Evolutionary conservation across 805 yeast species (phyloP).

Genomic region (Cyberlindnera saturnus): DNA sequence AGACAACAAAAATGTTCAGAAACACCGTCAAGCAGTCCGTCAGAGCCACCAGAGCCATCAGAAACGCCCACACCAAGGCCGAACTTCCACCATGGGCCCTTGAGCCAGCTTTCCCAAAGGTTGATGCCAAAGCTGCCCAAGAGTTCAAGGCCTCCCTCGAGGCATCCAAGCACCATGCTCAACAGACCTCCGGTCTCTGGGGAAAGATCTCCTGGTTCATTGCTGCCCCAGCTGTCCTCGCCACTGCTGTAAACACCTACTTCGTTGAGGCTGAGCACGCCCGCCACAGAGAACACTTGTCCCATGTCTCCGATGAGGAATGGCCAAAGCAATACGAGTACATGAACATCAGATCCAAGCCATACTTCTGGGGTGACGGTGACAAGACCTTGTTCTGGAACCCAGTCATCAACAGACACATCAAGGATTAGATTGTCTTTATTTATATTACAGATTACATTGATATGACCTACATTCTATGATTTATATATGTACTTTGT

Average conservation of each 20-base stretch:
- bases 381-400: slow-evolving; percentile 98
- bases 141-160: slow-evolving; percentile 56
- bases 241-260: slow-evolving; percentile 75
- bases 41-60: slow-evolving; percentile 18
- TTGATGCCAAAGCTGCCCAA: slow-evolving; percentile 45
- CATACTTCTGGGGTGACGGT: slow-evolving; percentile 99
- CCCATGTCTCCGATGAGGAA: slow-evolving; percentile 72
- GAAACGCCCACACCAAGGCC: slow-evolving; percentile 18
- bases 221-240: slow-evolving; percentile 76
- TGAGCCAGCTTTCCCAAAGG: slow-evolving; percentile 42
- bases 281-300: slow-evolving; percentile 75
- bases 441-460: not conserved
- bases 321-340: slow-evolving; percentile 90
- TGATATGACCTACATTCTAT: not conserved
- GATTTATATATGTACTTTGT: slow-evolving; percentile 1
- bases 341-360: slow-evolving; percentile 82
- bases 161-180: slow-evolving; percentile 76
- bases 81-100: slow-evolving; percentile 36
- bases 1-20: slow-evolving; percentile 35
- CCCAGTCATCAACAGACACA: slow-evolving; percentile 83
- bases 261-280: slow-evolving; percentile 84
- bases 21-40: slow-evolving; percentile 21
- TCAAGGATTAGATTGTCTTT: slow-evolving; percentile 26
- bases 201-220: slow-evolving; percentile 72
- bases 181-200: slow-evolving; percentile 74